Conservation (phyloP, 2,329 filamentous ascomycete genomes). For the Colletotrichum plurivorum region DNA sequence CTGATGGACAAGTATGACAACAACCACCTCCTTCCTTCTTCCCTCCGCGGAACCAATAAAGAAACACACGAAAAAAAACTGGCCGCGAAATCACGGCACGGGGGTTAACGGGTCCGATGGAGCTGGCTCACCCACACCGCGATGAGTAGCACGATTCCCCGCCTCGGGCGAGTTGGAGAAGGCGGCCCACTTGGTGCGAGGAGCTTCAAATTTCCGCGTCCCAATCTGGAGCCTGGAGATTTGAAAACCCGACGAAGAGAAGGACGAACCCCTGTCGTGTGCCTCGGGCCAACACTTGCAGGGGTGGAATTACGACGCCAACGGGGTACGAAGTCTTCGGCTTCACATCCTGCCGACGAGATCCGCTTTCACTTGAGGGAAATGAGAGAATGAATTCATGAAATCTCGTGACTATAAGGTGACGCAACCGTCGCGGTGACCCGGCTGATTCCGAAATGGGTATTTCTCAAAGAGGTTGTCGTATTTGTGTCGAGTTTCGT, state of each 20-base stretch:
- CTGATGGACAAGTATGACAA: not conserved
- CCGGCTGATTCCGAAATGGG: not conserved
- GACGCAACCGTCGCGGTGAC: not conserved
- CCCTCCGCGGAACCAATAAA: not conserved
- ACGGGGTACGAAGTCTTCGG: not conserved
- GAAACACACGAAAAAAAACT: not conserved
- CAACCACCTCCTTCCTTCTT: not conserved
- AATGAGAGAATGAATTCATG: not conserved
- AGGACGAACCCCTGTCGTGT: not conserved
- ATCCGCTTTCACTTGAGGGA: not conserved
- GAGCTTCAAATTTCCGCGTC: not conserved
- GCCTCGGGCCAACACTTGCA: not conserved
- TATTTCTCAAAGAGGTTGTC: not conserved
- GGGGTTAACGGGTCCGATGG: not conserved
- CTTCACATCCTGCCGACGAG: not conserved
- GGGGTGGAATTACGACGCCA: too few relatives aligned
- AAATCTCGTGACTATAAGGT: not conserved
- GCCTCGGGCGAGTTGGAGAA: not conserved
- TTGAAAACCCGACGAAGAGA: not conserved
- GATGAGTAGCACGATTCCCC: slow-evolving; percentile 13
- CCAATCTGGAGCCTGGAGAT: not conserved
- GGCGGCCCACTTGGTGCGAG: not conserved
- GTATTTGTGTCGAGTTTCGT: not conserved
- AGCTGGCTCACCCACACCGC: not conserved
- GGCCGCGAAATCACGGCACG: not conserved